Base-by-base conservation (phyloP, 2,329 filamentous ascomycete genomes). In the Aspergillus thermomutatus region DNA sequence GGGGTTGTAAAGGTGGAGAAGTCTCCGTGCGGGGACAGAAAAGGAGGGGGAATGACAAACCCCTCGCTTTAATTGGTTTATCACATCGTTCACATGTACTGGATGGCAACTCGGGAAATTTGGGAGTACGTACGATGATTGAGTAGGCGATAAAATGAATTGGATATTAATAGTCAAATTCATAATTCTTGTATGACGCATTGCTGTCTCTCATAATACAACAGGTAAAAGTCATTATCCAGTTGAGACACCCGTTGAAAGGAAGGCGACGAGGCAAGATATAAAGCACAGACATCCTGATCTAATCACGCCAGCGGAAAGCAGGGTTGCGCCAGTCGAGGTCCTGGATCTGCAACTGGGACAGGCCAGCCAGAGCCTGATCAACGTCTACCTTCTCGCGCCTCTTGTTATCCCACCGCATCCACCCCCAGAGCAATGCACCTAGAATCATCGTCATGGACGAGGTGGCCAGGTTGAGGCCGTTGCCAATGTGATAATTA, bases 401-500 rank as follows among this genome's bases (percentile, higher is more conserved):
- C 64, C 77, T 80, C 67, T 76, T 80, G 66, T 91, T 91, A 63
- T 88, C 84, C 67, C 69, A 72, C 52, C 76, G 77, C 80, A 89
- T 88, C 83, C 84, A 91, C 1, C 81, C 61, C 60, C 83, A 74
- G 37, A 87, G 68, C 0, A 65, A 50, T 0, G 80, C 77, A 4
- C 78, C 76, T 3, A 81, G 54, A 1, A 90, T 53, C 11, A 89
- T 67, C 1, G 84, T 83, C 1, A 75, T 74, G n/a, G 77, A 78
- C n/a, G 79, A 78, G 0, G 84, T 85, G 0, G 83, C 88, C 46
- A 90, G 66, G 67, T 91, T 91, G 37, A 91, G 69, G 0, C 87
- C 87, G 65, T 90, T 90, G 1, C 88, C 88, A 55, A 90, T 89
- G 58, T 78, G 84, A 65, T 85, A 91, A 56, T 90, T 72, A 0